These are phyloP conservation scores for Fusarium euwallaceae DNA, from an alignment of 2,329 filamentous ascomycete genomes.

Conservation along the genomic window DNA sequence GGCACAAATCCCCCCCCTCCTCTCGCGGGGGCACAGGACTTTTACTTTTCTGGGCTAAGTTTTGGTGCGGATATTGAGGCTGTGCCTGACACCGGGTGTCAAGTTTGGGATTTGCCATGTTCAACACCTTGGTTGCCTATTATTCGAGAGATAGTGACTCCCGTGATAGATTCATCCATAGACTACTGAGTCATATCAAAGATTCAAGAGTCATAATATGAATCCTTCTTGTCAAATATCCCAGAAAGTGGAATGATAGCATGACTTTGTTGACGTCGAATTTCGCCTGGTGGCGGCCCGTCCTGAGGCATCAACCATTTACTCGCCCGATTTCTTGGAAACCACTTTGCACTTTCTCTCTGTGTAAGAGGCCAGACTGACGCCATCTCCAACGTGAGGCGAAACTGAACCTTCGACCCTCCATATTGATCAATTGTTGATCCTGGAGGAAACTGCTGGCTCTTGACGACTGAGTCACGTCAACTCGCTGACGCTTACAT, in stretches of 20 bases:
- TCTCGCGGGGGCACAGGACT: slow-evolving; percentile 28
- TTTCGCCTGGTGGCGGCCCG: background rate
- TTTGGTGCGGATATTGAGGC: slow-evolving; percentile 6
- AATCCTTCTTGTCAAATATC: background rate
- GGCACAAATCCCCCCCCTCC: slow-evolving; percentile 49
- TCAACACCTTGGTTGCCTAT: slow-evolving; percentile 23
- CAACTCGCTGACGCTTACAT: background rate
- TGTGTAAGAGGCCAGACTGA: slow-evolving; percentile 35
- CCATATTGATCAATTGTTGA: background rate
- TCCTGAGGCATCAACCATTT: slow-evolving; percentile 46
- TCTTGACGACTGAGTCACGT: slow-evolving; percentile 4
- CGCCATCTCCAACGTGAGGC: slow-evolving; percentile 20
- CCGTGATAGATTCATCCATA: slow-evolving; percentile 14
- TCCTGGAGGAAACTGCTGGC: background rate
- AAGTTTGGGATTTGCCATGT: slow-evolving; percentile 29
- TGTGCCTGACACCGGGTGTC: slow-evolving; percentile 19
- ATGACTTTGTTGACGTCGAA: slow-evolving; percentile 1
- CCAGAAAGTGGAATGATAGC: background rate
- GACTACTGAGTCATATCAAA: slow-evolving; percentile 33
- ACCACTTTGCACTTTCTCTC: slow-evolving; percentile 11
- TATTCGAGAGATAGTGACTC: slow-evolving; percentile 1
- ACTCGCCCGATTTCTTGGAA: slow-evolving; percentile 15
- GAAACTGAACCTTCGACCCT: background rate
- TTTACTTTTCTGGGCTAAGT: slow-evolving; percentile 26
- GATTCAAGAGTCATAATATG: slow-evolving; percentile 31